These are phyloP conservation scores for Linum lewisii DNA, from an alignment of 345 rosid genomes.

Conservation along the genomic window DNA sequence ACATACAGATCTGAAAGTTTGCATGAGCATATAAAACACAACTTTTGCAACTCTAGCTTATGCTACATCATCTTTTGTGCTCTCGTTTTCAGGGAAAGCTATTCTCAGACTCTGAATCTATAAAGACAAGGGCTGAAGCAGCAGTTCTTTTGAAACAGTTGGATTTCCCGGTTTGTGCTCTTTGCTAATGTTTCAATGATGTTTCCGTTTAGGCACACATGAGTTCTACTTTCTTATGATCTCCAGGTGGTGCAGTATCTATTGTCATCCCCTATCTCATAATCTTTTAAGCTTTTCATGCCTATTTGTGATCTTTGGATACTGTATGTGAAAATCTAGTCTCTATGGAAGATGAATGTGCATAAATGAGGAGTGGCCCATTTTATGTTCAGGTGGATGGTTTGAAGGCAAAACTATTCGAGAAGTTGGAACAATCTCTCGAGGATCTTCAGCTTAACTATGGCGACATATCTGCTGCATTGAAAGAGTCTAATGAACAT, in stretches of 20 bases:
- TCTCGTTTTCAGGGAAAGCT: constrained; percentile 54
- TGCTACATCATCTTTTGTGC: not conserved
- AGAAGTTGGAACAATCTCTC: constrained; percentile 83
- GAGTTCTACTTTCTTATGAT: not conserved
- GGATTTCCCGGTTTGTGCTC: constrained; percentile 78
- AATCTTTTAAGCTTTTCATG: no score
- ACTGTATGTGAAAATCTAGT: not conserved
- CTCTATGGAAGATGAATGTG: no score
- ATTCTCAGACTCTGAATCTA: constrained; percentile 88
- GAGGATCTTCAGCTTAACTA: constrained; percentile 55
- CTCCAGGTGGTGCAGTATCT: no score
- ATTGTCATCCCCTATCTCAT: no score
- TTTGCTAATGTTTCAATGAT: constrained; percentile 10
- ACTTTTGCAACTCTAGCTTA: not conserved
- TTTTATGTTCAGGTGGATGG: constrained; percentile 54
- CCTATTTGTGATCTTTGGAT: not conserved
- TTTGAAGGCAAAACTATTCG: constrained; percentile 73
- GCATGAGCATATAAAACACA: not conserved
- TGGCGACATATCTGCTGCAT: constrained; percentile 31
- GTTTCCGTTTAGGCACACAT: constrained; percentile 6
- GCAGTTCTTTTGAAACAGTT: constrained; percentile 89
- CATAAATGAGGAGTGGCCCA: no score
- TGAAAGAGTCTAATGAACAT: constrained; percentile 30
- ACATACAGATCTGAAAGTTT: not conserved
- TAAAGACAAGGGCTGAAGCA: constrained; percentile 95